A percentile compares a stretch with the other conserved stretches of the same genome.
phyloP scores from a whole-genome alignment of 2,329 filamentous ascomycete genomes.

The Colletotrichum tropicicola region DNA sequence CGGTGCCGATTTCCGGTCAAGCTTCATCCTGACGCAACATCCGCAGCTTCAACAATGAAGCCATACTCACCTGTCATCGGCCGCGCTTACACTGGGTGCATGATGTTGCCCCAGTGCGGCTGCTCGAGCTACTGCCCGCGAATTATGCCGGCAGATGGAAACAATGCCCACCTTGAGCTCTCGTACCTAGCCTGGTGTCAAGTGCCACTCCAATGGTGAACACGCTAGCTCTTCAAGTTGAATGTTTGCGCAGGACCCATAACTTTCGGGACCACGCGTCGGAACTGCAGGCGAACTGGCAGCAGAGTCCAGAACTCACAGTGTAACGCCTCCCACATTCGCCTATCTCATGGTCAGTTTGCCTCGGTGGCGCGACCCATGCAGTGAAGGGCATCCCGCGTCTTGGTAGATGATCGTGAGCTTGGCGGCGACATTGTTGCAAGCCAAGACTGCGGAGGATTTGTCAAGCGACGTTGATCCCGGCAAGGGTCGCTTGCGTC shows the following conservation, averaged over 20 bases:
- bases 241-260: neutral
- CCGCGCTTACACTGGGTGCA: neutral
- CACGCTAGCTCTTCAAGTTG: slow-evolving; percentile 20
- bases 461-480: slow-evolving; percentile 26
- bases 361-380: neutral
- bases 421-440: slow-evolving; percentile 6
- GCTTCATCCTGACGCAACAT: neutral
- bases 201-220: neutral
- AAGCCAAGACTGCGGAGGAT: slow-evolving; percentile 12
- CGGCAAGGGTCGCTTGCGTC: neutral
- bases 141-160: slow-evolving; percentile 10
- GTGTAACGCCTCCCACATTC: neutral
- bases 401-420: slow-evolving; percentile 26
- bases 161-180: neutral
- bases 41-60: neutral
- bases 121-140: neutral
- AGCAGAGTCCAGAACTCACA: neutral
- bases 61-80: neutral
- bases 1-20: neutral
- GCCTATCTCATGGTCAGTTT: neutral
- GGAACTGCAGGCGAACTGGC: neutral
- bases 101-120: neutral
- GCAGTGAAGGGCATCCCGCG: neutral
- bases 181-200: neutral
- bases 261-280: neutral